A percentile compares a stretch with the other conserved stretches of the same genome.
These are phyloP conservation scores for Abortiporus biennis DNA, from an alignment of 1,284 basidiomycete genomes.

Conservation along the genomic window DNA sequence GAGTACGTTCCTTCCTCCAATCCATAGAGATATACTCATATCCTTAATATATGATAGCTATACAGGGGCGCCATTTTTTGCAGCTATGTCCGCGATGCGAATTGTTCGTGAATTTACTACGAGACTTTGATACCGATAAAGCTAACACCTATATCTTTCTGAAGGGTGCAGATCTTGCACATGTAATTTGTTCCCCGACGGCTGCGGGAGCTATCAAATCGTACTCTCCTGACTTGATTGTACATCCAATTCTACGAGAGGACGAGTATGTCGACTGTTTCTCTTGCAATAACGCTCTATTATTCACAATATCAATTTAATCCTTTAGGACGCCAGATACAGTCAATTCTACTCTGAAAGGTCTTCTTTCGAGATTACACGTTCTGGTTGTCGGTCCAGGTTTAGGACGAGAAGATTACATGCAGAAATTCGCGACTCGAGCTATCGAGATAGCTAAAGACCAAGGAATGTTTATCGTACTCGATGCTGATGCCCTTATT, in stretches of 20 bases:
- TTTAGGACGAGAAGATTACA: conserved; percentile 83
- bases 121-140: conserved; percentile 1
- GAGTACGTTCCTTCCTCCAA: conserved; percentile 56
- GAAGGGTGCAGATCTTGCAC: conserved; percentile 89
- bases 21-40: neutral
- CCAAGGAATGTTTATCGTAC: conserved; percentile 79
- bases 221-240: conserved; percentile 94
- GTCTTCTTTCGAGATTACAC: conserved; percentile 81
- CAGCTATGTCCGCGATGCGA: conserved; percentile 81
- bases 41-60: conserved; percentile 44
- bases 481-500: conserved; percentile 90
- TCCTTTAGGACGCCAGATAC: conserved; percentile 34
- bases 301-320: neutral
- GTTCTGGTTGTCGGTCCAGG: conserved; percentile 92
- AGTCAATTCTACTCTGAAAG: conserved; percentile 56
- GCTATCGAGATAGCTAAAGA: conserved; percentile 43
- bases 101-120: conserved; percentile 49
- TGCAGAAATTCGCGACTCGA: conserved; percentile 71
- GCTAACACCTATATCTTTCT: conserved; percentile 3
- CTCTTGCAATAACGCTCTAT: neutral
- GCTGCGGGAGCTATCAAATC: conserved; percentile 92
- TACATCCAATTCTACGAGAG: conserved; percentile 82
- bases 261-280: conserved; percentile 29
- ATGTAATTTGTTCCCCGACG: conserved; percentile 93
- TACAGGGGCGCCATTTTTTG: conserved; percentile 94